phyloP scores from a whole-genome alignment of 2,329 filamentous ascomycete genomes.

The Juglanconis sp. region DNA sequence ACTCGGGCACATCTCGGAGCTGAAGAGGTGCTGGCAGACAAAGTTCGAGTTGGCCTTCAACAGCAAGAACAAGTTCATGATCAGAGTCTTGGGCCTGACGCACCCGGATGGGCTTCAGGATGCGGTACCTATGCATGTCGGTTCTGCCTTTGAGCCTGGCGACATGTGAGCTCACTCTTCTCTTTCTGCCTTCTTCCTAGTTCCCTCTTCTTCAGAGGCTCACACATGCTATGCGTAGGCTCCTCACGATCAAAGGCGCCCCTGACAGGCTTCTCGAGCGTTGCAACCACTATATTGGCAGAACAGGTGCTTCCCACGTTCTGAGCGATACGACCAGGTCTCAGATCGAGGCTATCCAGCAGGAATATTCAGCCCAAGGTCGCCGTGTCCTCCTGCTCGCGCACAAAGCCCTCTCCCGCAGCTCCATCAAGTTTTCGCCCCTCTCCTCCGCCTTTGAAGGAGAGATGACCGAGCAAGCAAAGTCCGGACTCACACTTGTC shows the following conservation, averaged over 20 bases:
- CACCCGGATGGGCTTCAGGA: conserved; percentile 33
- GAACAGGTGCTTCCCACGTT: conserved; percentile 49
- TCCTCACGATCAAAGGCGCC: conserved; percentile 75
- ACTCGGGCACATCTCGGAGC: conserved; percentile 56
- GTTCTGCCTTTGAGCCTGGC: conserved; percentile 30
- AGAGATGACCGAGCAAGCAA: conserved; percentile 52
- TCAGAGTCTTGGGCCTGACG: conserved; percentile 54
- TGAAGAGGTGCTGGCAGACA: conserved; percentile 61
- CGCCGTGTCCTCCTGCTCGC: conserved; percentile 67
- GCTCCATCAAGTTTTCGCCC: conserved; percentile 35
- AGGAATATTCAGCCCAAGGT: conserved; percentile 65
- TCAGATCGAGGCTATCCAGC: conserved; percentile 57
- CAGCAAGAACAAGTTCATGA: conserved; percentile 82
- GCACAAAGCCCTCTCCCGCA: conserved; percentile 51
- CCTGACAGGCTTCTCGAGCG: conserved; percentile 69
- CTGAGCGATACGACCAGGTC: conserved; percentile 44
- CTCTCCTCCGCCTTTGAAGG: conserved; percentile 53
- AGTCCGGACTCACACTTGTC: conserved; percentile 61
- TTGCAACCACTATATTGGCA: conserved; percentile 55
- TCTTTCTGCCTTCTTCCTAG: neutral
- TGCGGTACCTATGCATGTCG: conserved; percentile 37
- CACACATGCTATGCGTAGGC: conserved; percentile 25
- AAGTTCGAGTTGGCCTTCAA: conserved; percentile 72
- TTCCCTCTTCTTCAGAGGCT: too few species aligned
- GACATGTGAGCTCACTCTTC: conserved; percentile 33